phyloP scores from a whole-genome alignment of 2,329 filamentous ascomycete genomes.

The Alternaria sp. region DNA sequence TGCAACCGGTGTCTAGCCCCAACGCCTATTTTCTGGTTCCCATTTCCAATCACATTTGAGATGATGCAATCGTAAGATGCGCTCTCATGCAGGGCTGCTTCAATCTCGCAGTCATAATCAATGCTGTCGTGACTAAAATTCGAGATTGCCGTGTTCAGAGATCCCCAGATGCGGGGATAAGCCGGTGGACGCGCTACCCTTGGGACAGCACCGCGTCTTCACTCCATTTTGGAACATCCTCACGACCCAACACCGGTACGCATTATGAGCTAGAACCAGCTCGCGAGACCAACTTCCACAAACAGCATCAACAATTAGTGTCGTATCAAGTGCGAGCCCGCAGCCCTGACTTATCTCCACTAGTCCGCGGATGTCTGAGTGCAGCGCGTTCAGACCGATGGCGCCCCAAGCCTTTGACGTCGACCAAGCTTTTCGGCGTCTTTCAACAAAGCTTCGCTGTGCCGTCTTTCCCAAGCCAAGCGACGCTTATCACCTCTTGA shows the following conservation, averaged over 20 bases:
- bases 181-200: background rate
- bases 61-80: background rate
- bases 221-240: background rate
- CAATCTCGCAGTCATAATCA: background rate
- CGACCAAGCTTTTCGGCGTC: slow-evolving; percentile 13
- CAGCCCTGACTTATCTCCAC: background rate
- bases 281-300: background rate
- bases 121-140: background rate
- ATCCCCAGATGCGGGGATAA: background rate
- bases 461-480: slow-evolving; percentile 13
- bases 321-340: background rate
- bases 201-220: background rate
- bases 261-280: background rate
- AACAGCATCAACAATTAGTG: background rate
- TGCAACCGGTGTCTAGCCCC: background rate
- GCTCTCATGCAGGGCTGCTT: background rate
- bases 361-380: background rate
- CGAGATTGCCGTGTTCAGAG: background rate
- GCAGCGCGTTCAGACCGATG: background rate
- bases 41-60: background rate
- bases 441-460: slow-evolving; percentile 25
- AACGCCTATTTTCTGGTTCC: background rate
- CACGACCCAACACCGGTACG: background rate
- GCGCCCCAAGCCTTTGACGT: background rate
- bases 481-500: slow-evolving; percentile 24